Percentiles rank a stretch among this genome's conserved stretches.
Conservation (phyloP, 192 early-diverging fungal species). For the Paraglomus brasilianum region DNA sequence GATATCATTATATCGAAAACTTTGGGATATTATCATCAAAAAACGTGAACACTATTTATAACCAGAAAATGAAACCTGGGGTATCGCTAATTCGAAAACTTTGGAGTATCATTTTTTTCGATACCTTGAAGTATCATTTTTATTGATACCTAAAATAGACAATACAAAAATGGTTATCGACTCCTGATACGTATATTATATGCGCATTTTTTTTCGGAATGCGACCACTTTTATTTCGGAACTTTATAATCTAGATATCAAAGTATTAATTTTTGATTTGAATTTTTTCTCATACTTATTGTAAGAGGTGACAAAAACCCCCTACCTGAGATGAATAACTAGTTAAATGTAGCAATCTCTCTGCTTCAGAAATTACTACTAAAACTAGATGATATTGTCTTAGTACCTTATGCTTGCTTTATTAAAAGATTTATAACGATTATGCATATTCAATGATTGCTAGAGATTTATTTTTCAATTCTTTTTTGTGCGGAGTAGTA, state of each 20-base stretch:
- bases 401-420: constrained; percentile 12
- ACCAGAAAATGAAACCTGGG: constrained; percentile 20
- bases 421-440: constrained; percentile 17
- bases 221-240: constrained; percentile 4
- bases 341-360: too few species aligned
- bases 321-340: too few species aligned
- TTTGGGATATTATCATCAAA: constrained; percentile 14
- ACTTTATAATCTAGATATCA: too few species aligned
- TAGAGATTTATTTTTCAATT: background rate
- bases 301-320: too few species aligned
- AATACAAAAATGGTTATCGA: too few species aligned
- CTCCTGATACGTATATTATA: too few species aligned
- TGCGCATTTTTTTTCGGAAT: constrained; percentile 12
- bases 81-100: constrained; percentile 27
- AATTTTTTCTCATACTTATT: too few species aligned
- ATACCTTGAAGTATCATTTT: too few species aligned
- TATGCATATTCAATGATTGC: background rate
- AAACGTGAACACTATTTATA: constrained; percentile 20
- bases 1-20: constrained; percentile 14
- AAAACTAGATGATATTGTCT: too few species aligned
- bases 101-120: constrained; percentile 17
- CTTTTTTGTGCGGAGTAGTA: constrained; percentile 8
- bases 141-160: too few species aligned
- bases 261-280: too few species aligned
- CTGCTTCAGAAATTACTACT: too few species aligned